Base-by-base conservation (phyloP, 2,329 filamentous ascomycete genomes). In the Fusarium paranaense region DNA sequence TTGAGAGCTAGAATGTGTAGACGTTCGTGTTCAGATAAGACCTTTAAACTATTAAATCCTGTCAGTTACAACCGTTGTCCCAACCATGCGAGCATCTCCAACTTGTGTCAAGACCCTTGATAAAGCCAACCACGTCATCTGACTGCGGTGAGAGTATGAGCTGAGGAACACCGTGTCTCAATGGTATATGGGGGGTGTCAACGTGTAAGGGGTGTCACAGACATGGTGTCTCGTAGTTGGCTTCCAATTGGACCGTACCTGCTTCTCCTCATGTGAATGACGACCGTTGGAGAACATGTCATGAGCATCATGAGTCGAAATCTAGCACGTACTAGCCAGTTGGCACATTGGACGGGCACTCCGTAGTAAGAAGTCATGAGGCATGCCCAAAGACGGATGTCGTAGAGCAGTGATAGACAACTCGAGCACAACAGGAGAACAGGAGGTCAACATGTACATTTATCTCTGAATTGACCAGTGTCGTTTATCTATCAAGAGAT, bases 1-100 rank as follows among this genome's bases (percentile, higher is more conserved):
- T 59, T 22, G 20, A 33, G 47, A n/a, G 16, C 18, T 40, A 35
- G 13, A 33, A 37, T 20, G 30, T 20, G 22, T 58, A 64, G 62
- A 64, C 16, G 52, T 64, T 64, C 33, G n/a, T 5, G 47, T 32
- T 63, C 20, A 59, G 52, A 64, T 22, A 33, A 64, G 62, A 64
- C 52, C 33, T 32, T 54, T 64, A 45, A 64, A 30, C 52, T 47
- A 37, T 27, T 22, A 32, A 30, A 54, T 32, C 32, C 27, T 35
- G 27, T 63, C 16, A 45, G 37, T 30, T 20, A 16, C 20, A 58
- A 10, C 27, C 30, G 2, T 20, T 30, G 5, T 37, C 33, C n/a
- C 6, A 38, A 27, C 33, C n/a, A 37, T 58, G 33, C 38, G 20
- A 25, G 32, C 22, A 6, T 25, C 27, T 59, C 32, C n/a, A 37